These are phyloP conservation scores for Citrus maxima DNA, from an alignment of 345 rosid genomes.

Conservation along the genomic window DNA sequence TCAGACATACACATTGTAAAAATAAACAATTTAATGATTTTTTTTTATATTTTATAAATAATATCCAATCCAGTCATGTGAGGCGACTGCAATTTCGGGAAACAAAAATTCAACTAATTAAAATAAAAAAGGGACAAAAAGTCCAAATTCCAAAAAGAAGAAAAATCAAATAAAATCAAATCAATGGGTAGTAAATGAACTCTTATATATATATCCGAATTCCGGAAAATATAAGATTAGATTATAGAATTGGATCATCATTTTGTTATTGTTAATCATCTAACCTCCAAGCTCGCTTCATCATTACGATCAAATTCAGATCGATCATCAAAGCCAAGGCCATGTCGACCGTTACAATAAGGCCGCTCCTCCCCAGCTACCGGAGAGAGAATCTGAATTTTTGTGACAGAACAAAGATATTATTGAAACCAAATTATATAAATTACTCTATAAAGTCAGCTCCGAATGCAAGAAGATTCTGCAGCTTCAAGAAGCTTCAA, in stretches of 20 bases:
- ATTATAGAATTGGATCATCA: neutral
- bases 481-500: constrained; percentile 20
- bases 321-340: neutral
- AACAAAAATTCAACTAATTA: neutral
- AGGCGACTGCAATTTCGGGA: neutral
- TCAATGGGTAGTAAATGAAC: neutral
- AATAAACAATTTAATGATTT: too few relatives aligned
- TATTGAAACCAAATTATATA: constrained; percentile 14
- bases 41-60: neutral
- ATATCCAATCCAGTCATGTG: neutral
- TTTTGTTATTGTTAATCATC: neutral
- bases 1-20: neutral
- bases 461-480: constrained; percentile 24
- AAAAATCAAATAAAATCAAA: neutral
- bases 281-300: neutral
- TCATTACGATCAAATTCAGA: neutral
- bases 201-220: neutral
- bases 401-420: neutral
- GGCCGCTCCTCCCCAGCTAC: constrained; percentile 38
- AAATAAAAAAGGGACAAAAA: neutral
- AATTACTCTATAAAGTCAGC: constrained; percentile 24
- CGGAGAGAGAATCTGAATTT: neutral
- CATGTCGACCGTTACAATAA: constrained; percentile 48
- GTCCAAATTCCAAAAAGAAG: neutral
- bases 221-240: neutral